Evolutionary conservation across 495 filamentous ascomycete genomes (phyloP), one percentile per base, ranked within the genome.

Genomic region (Xylaria scruposa): DNA sequence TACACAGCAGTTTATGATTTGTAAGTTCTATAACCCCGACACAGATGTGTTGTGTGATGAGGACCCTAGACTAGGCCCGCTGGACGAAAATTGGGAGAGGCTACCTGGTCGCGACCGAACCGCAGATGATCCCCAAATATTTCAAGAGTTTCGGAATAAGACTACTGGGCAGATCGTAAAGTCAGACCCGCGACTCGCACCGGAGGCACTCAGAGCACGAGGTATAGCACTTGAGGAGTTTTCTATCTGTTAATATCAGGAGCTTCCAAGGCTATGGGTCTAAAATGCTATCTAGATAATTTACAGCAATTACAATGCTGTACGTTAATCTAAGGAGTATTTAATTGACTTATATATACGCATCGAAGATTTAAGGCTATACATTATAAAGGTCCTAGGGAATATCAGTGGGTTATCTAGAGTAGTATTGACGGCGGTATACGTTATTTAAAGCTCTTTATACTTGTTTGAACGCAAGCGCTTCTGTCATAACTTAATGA

Each of bases 111-210:
- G 53, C 15, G 53, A 58, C 53, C 24, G 26, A 13, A 58, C 53
- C 4, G 53, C 53, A 58, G 53, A 58, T 17, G 53, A 58, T 13
- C 53, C 53, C 31, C 10, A 58, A 58, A 31, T 58, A 58, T 58
- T 58, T 7, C 53, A 58, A 17, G 53, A 58, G 17, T 58, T 58
- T 13, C 26, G 53, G 9, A 12, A 58, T 31, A 58, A 58, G 7
- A 3, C 53, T 58, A 58, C 53, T 2, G 53, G 53, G 9, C 9
- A 31, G 17, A 31, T 58, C 4, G 2, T 58, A 1, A 58, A 58
- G 15, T 58, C 26, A 3, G 53, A 58, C 17, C 53, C 24, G 0
- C 53, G 53, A 3, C 53, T 58, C 26, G 4, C 13, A 2, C 53
- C 53, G 10, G 24, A 58, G 6, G 53, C 53, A 58, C 2, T 58